Evolutionary conservation across 805 yeast species (phyloP).

Genomic region (Cyberlindnera lachancei): DNA sequence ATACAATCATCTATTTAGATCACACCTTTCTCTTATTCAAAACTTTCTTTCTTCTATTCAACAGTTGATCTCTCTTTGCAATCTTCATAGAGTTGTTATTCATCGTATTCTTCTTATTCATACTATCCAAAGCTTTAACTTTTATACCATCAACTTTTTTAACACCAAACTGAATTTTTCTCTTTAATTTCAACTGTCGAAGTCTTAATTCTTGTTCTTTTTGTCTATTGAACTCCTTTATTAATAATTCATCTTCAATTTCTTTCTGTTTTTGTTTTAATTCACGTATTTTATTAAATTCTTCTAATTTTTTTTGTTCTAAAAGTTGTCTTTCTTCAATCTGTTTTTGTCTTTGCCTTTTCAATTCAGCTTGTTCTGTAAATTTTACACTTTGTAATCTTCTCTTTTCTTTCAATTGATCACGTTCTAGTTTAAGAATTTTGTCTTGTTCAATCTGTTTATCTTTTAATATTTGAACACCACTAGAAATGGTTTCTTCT

Average conservation of each 20-base stretch:
- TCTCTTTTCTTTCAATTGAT: conserved; percentile 23
- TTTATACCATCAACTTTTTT: conserved; percentile 19
- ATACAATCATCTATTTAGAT: too few relatives aligned
- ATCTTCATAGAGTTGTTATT: conserved; percentile 1
- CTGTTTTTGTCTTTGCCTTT: conserved; percentile 14
- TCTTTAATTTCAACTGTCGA: conserved; percentile 10
- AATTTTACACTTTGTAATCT: conserved; percentile 18
- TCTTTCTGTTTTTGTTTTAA: conserved; percentile 9
- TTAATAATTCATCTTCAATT: conserved; percentile 15
- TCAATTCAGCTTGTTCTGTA: conserved; percentile 18
- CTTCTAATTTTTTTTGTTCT: conserved; percentile 16
- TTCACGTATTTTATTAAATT: conserved; percentile 9
- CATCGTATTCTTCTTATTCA: conserved; percentile 2
- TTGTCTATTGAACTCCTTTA: conserved; percentile 11
- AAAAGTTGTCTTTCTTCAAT: conserved; percentile 14
- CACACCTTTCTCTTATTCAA: too few relatives aligned
- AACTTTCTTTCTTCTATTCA: conserved; percentile 20
- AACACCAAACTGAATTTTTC: conserved; percentile 5
- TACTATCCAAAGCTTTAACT: conserved; percentile 15
- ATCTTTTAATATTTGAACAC: conserved; percentile 8
- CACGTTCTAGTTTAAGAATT: conserved; percentile 19
- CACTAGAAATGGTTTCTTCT: conserved; percentile 32
- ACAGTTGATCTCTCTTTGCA: conserved; percentile 15
- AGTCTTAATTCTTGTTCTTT: conserved; percentile 10
- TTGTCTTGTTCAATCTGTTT: conserved; percentile 22